phyloP scores from a whole-genome alignment of 163 green algal genomes.

The Chlamydomonas reinhardtii region DNA sequence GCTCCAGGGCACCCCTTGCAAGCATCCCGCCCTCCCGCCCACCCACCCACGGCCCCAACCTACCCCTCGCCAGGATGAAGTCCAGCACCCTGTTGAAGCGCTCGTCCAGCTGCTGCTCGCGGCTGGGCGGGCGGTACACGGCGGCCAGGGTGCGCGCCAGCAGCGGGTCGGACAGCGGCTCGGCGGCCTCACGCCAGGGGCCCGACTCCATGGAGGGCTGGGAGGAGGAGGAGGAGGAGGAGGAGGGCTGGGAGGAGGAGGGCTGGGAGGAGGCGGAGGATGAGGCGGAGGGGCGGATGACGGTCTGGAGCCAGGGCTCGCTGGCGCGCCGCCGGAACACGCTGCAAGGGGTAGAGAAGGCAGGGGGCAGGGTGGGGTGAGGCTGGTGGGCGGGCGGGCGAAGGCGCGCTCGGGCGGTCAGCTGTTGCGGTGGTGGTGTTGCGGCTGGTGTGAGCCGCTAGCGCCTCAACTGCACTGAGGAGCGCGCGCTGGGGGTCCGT shows the following conservation, averaged over 20 bases:
- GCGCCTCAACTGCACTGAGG: no score
- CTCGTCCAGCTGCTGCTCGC: slow-evolving; percentile 49
- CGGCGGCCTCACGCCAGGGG: slow-evolving; percentile 59
- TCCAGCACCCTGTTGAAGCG: slow-evolving; percentile 59
- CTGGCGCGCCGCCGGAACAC: slow-evolving; percentile 48
- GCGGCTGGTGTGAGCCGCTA: no score
- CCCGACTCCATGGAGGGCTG: slow-evolving; percentile 29
- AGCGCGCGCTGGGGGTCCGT: no score
- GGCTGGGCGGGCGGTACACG: slow-evolving; percentile 22
- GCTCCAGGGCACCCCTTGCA: neutral
- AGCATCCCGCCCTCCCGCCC: neutral
- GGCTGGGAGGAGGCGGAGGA: neutral
- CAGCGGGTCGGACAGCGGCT: slow-evolving; percentile 70
- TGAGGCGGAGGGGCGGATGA: slow-evolving; percentile 34
- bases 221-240: neutral
- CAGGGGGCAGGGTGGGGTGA: neutral
- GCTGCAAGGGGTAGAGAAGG: slow-evolving; percentile 35
- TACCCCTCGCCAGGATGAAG: slow-evolving; percentile 55
- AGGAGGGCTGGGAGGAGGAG: neutral
- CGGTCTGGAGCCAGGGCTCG: slow-evolving; percentile 74
- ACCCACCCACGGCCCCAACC: neutral
- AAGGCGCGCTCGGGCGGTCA: no score
- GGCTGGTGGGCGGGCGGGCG: neutral
- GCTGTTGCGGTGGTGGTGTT: no score
- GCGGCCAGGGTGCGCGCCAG: slow-evolving; percentile 49